A percentile compares a stretch with the other conserved stretches of the same genome.
phyloP scores from a whole-genome alignment of 2,329 filamentous ascomycete species.

The Nothopassalora personata region DNA sequence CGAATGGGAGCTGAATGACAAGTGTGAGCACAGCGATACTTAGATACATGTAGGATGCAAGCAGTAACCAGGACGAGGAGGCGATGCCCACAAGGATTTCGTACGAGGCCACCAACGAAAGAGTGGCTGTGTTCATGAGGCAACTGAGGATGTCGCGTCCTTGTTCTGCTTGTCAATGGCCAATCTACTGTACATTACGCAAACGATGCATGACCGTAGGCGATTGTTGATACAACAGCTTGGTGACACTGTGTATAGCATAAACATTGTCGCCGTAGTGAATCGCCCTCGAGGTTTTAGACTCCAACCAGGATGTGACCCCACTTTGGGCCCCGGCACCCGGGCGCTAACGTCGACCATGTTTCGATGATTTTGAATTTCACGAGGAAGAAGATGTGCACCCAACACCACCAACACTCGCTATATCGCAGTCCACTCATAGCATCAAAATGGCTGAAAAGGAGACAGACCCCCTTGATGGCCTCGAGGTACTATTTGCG shows the following conservation, averaged over 20 bases:
- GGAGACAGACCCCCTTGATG: conserved; percentile 17
- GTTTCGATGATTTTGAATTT: background rate
- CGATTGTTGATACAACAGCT: no score
- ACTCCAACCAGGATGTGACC: background rate
- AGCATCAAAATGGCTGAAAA: background rate
- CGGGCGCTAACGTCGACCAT: background rate
- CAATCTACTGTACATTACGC: background rate
- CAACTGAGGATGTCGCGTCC: background rate
- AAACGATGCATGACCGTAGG: background rate
- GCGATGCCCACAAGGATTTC: conserved; percentile 2
- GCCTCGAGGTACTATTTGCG: conserved; percentile 14
- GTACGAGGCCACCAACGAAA: background rate
- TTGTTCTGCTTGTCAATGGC: background rate
- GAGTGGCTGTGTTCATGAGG: background rate
- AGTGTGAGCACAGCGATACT: background rate
- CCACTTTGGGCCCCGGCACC: no score
- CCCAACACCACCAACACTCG: background rate
- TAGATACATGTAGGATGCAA: background rate
- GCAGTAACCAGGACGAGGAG: background rate
- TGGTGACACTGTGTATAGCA: background rate
- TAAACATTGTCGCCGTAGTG: background rate
- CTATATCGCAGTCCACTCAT: background rate
- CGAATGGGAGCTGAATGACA: background rate
- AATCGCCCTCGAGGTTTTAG: background rate
- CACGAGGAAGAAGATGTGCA: background rate